A percentile compares a stretch with the other conserved stretches of the same genome.
phyloP scores from a whole-genome alignment of 495 filamentous ascomycete species.

The Pyrenula aspistea region DNA sequence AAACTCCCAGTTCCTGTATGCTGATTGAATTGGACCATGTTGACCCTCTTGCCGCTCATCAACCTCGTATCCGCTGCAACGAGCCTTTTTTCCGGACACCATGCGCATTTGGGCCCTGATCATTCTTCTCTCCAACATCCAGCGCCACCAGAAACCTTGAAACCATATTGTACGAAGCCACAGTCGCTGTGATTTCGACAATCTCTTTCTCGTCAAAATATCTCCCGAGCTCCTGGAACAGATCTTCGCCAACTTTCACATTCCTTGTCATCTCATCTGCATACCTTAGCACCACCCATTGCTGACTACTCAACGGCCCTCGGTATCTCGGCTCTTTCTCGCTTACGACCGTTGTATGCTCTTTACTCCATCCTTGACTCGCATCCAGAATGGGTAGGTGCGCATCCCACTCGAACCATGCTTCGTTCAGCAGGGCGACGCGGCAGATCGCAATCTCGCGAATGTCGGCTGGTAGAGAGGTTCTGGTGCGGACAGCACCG shows the following conservation, averaged over 20 bases:
- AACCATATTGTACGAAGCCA: conserved; percentile 80
- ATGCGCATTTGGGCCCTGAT: neutral
- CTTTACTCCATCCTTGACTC: conserved; percentile 33
- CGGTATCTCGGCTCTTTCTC: conserved; percentile 16
- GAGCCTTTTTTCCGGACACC: neutral
- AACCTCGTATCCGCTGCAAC: neutral
- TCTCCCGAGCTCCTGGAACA: conserved; percentile 47
- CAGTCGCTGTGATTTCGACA: conserved; percentile 68
- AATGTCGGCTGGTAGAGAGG: conserved; percentile 42
- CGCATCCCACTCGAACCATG: conserved; percentile 70
- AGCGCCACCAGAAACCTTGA: conserved; percentile 74
- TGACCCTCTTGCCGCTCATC: neutral
- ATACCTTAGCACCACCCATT: conserved; percentile 56
- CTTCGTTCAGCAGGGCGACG: conserved; percentile 60
- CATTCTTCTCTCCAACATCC: conserved; percentile 51
- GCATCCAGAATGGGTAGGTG: conserved; percentile 52
- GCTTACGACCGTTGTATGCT: conserved; percentile 31
- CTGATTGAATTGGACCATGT: too few relatives aligned
- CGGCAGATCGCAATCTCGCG: conserved; percentile 65
- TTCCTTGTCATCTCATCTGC: conserved; percentile 66
- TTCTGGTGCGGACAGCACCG: conserved; percentile 58
- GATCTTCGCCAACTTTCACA: conserved; percentile 46
- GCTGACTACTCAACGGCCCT: conserved; percentile 36
- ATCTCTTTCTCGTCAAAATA: conserved; percentile 55
- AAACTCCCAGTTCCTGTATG: too few relatives aligned